phyloP scores from a whole-genome alignment of 2,329 filamentous ascomycete genomes.

The Penicillium sclerotiorum region DNA sequence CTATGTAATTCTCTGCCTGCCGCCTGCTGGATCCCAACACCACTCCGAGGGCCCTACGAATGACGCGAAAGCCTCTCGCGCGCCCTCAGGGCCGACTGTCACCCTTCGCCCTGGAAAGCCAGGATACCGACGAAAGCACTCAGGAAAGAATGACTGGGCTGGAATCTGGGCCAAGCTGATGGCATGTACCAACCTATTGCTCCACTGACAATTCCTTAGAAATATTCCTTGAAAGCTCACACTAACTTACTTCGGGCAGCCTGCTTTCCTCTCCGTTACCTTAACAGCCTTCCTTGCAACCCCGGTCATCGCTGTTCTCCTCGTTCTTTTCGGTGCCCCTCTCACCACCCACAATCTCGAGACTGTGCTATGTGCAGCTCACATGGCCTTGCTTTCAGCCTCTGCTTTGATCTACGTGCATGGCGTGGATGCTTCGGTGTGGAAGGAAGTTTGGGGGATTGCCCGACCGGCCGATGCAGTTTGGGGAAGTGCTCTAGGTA shows the following conservation, averaged over 20 bases:
- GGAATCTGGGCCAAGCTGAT: slow-evolving; percentile 28
- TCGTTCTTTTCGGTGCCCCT: slow-evolving; percentile 90
- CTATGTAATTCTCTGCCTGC: slow-evolving; percentile 63
- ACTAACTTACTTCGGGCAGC: slow-evolving; percentile 48
- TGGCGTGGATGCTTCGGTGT: slow-evolving; percentile 71
- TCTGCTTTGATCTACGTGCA: slow-evolving; percentile 85
- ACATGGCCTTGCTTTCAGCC: slow-evolving; percentile 76
- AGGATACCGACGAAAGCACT: slow-evolving; percentile 26
- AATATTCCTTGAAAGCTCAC: too few species aligned
- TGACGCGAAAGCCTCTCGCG: slow-evolving; percentile 17
- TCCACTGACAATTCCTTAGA: background rate
- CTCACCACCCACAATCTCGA: slow-evolving; percentile 77
- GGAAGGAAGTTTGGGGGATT: slow-evolving; percentile 70
- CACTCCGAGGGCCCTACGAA: slow-evolving; percentile 12
- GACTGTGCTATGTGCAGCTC: slow-evolving; percentile 77
- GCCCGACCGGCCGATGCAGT: slow-evolving; percentile 78
- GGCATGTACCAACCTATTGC: slow-evolving; percentile 20
- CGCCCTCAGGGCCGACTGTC: slow-evolving; percentile 6
- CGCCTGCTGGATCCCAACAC: slow-evolving; percentile 51
- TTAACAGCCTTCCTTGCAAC: slow-evolving; percentile 55
- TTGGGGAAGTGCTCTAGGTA: slow-evolving; percentile 79
- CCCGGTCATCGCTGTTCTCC: slow-evolving; percentile 60
- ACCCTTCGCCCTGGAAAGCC: slow-evolving; percentile 22
- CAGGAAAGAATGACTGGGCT: slow-evolving; percentile 19
- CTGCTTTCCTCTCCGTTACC: slow-evolving; percentile 69